phyloP scores from a whole-genome alignment of 176 grass and related monocot species.

The Carex kokanica region DNA sequence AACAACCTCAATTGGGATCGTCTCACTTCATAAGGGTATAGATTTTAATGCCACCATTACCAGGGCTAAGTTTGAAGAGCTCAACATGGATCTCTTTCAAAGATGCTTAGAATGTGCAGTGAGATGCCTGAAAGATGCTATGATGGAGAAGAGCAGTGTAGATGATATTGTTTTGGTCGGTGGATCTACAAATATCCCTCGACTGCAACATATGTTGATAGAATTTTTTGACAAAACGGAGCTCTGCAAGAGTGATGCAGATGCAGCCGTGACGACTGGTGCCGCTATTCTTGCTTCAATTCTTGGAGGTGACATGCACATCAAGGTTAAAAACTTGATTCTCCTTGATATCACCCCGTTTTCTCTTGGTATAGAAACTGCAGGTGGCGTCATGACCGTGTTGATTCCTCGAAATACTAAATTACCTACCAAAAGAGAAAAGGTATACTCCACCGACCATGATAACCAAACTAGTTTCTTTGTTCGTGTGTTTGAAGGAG shows the following conservation, averaged over 20 bases:
- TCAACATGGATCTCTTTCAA: constrained; percentile 19
- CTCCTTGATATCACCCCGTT: constrained; percentile 6
- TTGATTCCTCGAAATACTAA: constrained; percentile 17
- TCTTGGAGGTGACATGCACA: constrained; percentile 11
- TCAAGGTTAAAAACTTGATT: constrained; percentile 17
- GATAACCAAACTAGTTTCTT: constrained; percentile 29
- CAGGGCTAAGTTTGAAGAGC: constrained; percentile 19
- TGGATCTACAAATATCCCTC: constrained; percentile 20
- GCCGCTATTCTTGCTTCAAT: constrained; percentile 17
- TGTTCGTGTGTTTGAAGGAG: constrained; percentile 16
- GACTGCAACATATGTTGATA: constrained; percentile 8
- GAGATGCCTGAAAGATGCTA: constrained; percentile 16
- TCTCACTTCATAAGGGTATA: constrained; percentile 24
- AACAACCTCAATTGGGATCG: constrained; percentile 7
- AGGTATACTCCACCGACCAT: constrained; percentile 15
- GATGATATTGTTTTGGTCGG: constrained; percentile 7
- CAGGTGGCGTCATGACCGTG: background rate
- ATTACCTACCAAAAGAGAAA: constrained; percentile 22
- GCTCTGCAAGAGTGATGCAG: background rate
- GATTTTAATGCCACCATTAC: constrained; percentile 24
- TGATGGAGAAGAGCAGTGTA: background rate
- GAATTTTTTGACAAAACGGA: constrained; percentile 18
- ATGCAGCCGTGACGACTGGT: constrained; percentile 3
- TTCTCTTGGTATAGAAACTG: constrained; percentile 13
- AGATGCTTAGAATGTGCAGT: constrained; percentile 26